Percentiles rank a stretch among this genome's conserved stretches.
These are phyloP conservation scores for Juglanconis sp. DNA, from an alignment of 2,329 filamentous ascomycete genomes.

Conservation along the genomic window DNA sequence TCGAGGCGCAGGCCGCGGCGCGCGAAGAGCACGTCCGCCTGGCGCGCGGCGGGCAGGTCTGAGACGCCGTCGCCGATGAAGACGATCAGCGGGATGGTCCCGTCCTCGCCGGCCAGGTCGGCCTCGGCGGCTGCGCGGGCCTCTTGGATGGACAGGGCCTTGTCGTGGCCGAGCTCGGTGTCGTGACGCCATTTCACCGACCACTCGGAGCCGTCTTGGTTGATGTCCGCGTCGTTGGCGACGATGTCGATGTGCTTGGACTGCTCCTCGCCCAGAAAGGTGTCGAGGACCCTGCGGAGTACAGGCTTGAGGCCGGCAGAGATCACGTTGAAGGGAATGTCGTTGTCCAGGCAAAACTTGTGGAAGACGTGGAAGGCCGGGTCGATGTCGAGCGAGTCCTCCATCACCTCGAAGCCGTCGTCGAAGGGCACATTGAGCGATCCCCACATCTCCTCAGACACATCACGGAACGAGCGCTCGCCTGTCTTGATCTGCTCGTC, in stretches of 20 bases:
- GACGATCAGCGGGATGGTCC: slow-evolving; percentile 62
- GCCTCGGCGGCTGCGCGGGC: slow-evolving; percentile 55
- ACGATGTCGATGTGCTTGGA: slow-evolving; percentile 62
- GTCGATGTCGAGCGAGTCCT: slow-evolving; percentile 60
- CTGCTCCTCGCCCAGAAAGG: slow-evolving; percentile 60
- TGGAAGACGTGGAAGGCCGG: slow-evolving; percentile 63
- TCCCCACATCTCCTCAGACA: slow-evolving; percentile 71
- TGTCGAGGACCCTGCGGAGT: slow-evolving; percentile 57
- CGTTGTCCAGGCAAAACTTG: slow-evolving; percentile 58
- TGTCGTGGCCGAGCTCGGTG: slow-evolving; percentile 63
- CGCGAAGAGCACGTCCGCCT: slow-evolving; percentile 67
- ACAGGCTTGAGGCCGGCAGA: slow-evolving; percentile 66
- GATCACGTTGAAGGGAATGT: slow-evolving; percentile 68
- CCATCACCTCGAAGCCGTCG: slow-evolving; percentile 64
- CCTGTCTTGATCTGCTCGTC: slow-evolving; percentile 64
- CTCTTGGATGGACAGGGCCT: slow-evolving; percentile 61
- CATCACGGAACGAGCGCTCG: slow-evolving; percentile 64
- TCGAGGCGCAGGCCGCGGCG: slow-evolving; percentile 62
- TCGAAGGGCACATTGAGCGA: slow-evolving; percentile 65
- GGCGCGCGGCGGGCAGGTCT: slow-evolving; percentile 61
- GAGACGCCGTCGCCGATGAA: slow-evolving; percentile 70
- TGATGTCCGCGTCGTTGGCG: slow-evolving; percentile 63
- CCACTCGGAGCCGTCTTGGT: slow-evolving; percentile 56
- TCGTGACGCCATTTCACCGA: slow-evolving; percentile 67
- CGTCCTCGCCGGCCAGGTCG: slow-evolving; percentile 53